Conservation (phyloP, 495 filamentous ascomycete species). For the Venustampulla echinocandica region DNA sequence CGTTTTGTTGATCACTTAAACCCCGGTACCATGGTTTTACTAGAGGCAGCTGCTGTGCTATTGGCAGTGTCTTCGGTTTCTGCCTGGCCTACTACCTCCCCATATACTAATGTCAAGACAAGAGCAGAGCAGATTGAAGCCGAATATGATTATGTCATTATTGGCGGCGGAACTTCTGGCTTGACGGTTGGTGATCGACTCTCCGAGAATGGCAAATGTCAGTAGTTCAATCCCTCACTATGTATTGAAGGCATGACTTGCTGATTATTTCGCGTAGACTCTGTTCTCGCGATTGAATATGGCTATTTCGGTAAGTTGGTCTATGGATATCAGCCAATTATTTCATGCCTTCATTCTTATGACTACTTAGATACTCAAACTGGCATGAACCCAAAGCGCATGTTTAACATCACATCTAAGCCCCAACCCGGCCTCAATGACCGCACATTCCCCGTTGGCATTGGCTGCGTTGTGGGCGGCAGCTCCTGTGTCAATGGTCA, state of each 20-base stretch:
- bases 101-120: not conserved
- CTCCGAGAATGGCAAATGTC: not conserved
- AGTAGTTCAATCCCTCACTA: not conserved
- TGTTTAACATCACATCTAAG: slow-evolving; percentile 26
- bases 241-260: not conserved
- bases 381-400: too few relatives aligned
- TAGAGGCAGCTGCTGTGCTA: too few relatives aligned
- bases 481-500: not conserved
- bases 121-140: too few relatives aligned
- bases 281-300: slow-evolving; percentile 34
- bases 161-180: not conserved
- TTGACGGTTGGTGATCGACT: not conserved
- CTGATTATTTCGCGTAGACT: slow-evolving; percentile 24
- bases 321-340: not conserved
- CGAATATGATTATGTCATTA: not conserved
- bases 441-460: not conserved
- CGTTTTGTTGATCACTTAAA: too few relatives aligned
- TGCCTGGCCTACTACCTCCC: too few relatives aligned
- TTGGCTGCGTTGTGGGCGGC: not conserved
- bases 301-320: slow-evolving; percentile 23
- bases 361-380: too few relatives aligned
- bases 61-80: too few relatives aligned
- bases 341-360: not conserved
- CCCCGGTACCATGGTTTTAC: too few relatives aligned
- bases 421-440: not conserved